Conservation (phyloP, 108 stramenopile species). For the Schizochytrium sp. region DNA sequence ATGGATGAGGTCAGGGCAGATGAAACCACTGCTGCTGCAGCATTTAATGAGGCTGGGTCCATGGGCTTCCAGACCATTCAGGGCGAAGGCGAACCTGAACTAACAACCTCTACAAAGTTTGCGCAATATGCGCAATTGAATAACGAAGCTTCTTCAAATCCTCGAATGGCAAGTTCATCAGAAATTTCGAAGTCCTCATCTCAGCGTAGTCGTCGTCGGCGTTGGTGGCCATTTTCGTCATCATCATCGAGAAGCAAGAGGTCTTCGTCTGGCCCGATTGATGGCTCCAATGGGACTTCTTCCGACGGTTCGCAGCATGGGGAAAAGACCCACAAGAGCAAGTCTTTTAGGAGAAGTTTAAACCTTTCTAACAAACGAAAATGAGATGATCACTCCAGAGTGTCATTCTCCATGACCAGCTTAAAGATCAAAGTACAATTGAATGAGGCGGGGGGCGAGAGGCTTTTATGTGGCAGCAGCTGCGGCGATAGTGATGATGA, state of each 20-base stretch:
- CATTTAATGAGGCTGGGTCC: background rate
- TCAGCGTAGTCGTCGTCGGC: background rate
- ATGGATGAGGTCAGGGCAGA: background rate
- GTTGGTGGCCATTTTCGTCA: conserved; percentile 37
- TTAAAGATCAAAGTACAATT: too few species aligned
- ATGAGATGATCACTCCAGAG: background rate
- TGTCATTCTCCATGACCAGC: too few species aligned
- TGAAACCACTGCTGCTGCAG: background rate
- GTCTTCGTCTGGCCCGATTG: background rate
- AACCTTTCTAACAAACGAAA: conserved; percentile 23
- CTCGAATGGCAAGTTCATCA: background rate
- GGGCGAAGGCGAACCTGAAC: background rate
- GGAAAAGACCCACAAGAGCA: too few species aligned
- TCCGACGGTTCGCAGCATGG: background rate
- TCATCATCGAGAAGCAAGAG: background rate
- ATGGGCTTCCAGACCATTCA: background rate
- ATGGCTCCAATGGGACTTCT: background rate
- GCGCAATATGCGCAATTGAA: background rate
- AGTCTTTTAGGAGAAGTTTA: background rate
- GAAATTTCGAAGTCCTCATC: background rate
- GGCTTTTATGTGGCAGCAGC: too few species aligned
- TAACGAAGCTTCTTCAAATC: background rate
- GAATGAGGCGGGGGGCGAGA: too few species aligned
- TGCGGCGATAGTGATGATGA: too few species aligned
- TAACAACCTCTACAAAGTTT: background rate